A percentile compares a stretch with the other conserved stretches of the same genome.
These are phyloP conservation scores for Rhizophagus sp. DNA, from an alignment of 192 early-diverging fungal species.

Conservation along the genomic window DNA sequence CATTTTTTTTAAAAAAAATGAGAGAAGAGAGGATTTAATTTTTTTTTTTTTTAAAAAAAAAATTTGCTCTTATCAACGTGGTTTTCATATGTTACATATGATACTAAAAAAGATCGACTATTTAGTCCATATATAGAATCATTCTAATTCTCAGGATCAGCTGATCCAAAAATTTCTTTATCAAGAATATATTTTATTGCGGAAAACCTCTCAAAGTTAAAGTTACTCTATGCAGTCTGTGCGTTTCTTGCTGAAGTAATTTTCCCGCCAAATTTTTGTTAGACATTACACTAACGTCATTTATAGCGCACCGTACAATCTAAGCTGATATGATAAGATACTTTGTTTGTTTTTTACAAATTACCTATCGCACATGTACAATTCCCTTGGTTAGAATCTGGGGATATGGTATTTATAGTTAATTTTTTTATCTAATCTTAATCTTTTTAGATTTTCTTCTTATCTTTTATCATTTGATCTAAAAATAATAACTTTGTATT, in stretches of 20 bases:
- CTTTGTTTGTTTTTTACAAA: neutral
- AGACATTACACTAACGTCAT: neutral
- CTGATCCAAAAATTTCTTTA: neutral
- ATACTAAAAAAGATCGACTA: too few species aligned
- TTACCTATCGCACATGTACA: neutral
- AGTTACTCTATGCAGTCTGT: neutral
- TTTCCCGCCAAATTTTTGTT: neutral
- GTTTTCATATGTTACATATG: too few species aligned
- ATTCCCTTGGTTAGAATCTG: neutral
- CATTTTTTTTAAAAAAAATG: neutral
- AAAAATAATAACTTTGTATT: neutral
- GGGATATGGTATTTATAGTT: neutral
- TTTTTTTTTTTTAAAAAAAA: too few species aligned
- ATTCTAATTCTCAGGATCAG: neutral
- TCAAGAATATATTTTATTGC: too few species aligned
- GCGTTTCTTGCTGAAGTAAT: neutral
- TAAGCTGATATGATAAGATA: neutral
- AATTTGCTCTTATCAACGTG: too few species aligned
- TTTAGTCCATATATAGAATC: too few species aligned
- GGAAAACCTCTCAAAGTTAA: too few species aligned
- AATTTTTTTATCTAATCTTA: neutral
- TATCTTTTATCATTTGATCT: neutral
- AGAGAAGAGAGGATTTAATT: neutral
- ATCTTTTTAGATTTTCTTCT: neutral
- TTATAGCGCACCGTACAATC: neutral